Percentiles rank a stretch among this genome's conserved stretches.
phyloP scores from a whole-genome alignment of 768 basidiomycete species.

The Pleurotus citrinopileatus region DNA sequence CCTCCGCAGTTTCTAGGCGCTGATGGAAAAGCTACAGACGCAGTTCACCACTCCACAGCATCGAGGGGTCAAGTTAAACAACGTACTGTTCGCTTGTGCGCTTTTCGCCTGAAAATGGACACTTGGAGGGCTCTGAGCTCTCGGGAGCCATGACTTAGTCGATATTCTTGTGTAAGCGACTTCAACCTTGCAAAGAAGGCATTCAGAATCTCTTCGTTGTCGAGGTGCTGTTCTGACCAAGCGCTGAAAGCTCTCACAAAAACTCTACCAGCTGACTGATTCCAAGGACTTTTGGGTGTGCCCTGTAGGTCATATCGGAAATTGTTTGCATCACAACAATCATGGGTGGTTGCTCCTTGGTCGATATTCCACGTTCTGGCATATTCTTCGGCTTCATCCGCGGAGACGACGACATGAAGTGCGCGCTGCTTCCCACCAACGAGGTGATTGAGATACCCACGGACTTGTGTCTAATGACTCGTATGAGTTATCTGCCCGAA shows the following conservation, averaged over 20 bases:
- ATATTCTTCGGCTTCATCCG: neutral
- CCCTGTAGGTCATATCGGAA: slow-evolving; percentile 8
- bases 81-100: neutral
- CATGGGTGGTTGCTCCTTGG: no score
- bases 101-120: neutral
- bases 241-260: neutral
- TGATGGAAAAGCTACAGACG: slow-evolving; percentile 1
- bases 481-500: no score
- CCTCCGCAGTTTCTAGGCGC: slow-evolving; percentile 10
- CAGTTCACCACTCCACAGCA: neutral
- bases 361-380: neutral
- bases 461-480: no score
- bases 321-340: neutral
- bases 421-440: neutral
- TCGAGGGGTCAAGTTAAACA: neutral
- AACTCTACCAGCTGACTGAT: slow-evolving; percentile 4
- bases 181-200: slow-evolving; percentile 4
- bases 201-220: neutral
- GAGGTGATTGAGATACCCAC: neutral
- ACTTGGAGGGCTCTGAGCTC: neutral
- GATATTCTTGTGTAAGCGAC: neutral
- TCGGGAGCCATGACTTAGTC: neutral
- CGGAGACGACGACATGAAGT: neutral
- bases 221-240: neutral
- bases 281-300: slow-evolving; percentile 7